These are phyloP conservation scores for Boletellus sp. DNA, from an alignment of 768 basidiomycete genomes.

Conservation along the genomic window DNA sequence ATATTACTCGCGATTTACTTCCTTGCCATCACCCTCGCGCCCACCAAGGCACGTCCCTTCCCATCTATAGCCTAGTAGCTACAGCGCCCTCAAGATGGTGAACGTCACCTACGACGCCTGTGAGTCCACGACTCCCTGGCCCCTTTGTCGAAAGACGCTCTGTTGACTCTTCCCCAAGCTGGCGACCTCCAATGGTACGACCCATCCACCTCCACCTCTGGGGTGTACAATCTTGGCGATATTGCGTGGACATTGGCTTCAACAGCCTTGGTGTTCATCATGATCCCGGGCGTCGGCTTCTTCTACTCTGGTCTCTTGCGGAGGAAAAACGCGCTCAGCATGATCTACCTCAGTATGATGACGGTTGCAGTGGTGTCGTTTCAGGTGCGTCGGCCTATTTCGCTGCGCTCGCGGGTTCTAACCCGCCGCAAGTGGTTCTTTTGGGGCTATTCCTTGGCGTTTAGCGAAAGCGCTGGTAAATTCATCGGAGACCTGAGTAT, in stretches of 20 bases:
- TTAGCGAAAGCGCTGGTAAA: conserved; percentile 67
- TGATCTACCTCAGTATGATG: conserved; percentile 81
- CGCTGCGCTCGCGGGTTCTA: neutral
- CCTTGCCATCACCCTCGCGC: conserved; percentile 3
- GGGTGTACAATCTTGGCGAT: conserved; percentile 58
- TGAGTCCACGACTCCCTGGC: conserved; percentile 13
- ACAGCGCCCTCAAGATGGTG: conserved; percentile 32
- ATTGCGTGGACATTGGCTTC: conserved; percentile 68
- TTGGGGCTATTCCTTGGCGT: conserved; percentile 94
- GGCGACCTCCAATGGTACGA: conserved; percentile 35
- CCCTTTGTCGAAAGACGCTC: neutral
- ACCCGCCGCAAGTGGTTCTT: conserved; percentile 75
- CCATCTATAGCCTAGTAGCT: neutral
- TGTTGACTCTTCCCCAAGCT: conserved; percentile 26
- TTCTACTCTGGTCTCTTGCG: conserved; percentile 91
- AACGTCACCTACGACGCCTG: conserved; percentile 43
- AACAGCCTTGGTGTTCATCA: conserved; percentile 80
- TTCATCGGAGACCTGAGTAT: conserved; percentile 85
- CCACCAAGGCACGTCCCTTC: neutral
- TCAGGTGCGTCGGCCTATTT: conserved; percentile 65
- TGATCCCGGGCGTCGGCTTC: conserved; percentile 83
- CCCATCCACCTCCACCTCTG: conserved; percentile 8
- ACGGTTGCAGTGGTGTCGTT: conserved; percentile 77
- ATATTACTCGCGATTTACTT: conserved; percentile 1
- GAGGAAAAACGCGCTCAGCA: conserved; percentile 89